Evolutionary conservation across 768 basidiomycete species (phyloP).

Genomic region (Cystoderma amianthinum): DNA sequence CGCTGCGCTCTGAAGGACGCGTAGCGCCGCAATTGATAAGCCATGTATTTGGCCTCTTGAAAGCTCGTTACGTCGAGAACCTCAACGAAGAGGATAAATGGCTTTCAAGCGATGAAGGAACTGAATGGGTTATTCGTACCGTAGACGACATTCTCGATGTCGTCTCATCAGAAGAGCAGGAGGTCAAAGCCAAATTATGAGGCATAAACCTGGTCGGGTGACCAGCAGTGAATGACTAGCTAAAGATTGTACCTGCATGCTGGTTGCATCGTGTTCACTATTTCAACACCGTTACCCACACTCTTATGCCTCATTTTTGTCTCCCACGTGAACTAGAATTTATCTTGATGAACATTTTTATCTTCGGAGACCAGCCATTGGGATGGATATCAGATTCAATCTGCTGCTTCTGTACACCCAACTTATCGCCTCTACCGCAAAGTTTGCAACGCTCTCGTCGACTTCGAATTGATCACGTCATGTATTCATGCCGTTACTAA

Average conservation of each 20-base stretch:
- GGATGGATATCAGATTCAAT: not conserved
- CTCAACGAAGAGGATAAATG: slow-evolving; percentile 68
- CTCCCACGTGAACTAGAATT: slow-evolving; percentile 21
- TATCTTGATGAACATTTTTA: not conserved
- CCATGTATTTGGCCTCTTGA: slow-evolving; percentile 87
- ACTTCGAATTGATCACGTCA: too few species aligned
- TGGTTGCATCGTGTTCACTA: slow-evolving; percentile 31
- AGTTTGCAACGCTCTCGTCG: too few species aligned
- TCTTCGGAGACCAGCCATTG: not conserved
- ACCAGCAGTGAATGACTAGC: slow-evolving; percentile 16
- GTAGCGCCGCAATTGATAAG: slow-evolving; percentile 85
- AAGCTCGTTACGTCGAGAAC: slow-evolving; percentile 58
- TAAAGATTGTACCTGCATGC: slow-evolving; percentile 21
- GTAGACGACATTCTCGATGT: slow-evolving; percentile 79
- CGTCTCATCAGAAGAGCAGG: slow-evolving; percentile 44
- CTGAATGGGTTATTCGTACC: slow-evolving; percentile 82
- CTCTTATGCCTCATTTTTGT: slow-evolving; percentile 21
- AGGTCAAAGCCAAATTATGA: slow-evolving; percentile 52
- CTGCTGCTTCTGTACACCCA: not conserved
- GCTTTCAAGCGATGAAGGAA: slow-evolving; percentile 80
- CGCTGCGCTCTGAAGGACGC: slow-evolving; percentile 76
- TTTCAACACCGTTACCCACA: slow-evolving; percentile 20
- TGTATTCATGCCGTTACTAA: too few species aligned
- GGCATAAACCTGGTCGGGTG: slow-evolving; percentile 24
- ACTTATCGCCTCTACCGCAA: not conserved